phyloP scores from a whole-genome alignment of 441 rosid species.

The Adansonia madagascariensis region DNA sequence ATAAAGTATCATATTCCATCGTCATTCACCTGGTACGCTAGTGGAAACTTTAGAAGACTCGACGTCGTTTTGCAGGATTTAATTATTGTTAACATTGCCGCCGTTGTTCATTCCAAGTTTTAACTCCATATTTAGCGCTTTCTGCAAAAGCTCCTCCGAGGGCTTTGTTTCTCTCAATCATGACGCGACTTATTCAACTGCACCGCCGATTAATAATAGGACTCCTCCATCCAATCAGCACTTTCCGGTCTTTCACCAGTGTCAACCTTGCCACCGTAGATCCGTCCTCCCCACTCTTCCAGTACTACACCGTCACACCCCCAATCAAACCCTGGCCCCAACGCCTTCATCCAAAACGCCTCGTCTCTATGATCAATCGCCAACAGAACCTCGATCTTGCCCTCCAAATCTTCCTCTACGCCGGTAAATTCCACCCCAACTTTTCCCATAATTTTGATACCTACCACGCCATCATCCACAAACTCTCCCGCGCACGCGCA shows the following conservation, averaged over 20 bases:
- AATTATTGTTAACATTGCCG: background rate
- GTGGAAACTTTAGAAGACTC: background rate
- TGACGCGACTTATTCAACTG: constrained; percentile 1
- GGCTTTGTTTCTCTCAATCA: background rate
- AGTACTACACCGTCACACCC: constrained; percentile 59
- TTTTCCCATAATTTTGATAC: constrained; percentile 79
- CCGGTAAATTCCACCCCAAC: constrained; percentile 68
- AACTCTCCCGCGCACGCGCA: constrained; percentile 83
- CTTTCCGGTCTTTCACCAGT: constrained; percentile 34
- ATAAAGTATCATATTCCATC: no score
- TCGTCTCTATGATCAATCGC: constrained; percentile 67
- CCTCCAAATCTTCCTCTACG: constrained; percentile 78
- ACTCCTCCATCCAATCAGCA: constrained; percentile 24
- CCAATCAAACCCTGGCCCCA: constrained; percentile 91
- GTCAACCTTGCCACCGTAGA: constrained; percentile 26
- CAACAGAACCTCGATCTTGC: constrained; percentile 84
- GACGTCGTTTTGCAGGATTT: background rate
- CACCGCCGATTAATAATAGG: background rate
- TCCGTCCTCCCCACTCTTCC: constrained; percentile 28
- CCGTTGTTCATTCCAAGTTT: background rate
- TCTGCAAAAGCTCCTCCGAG: background rate
- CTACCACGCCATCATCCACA: constrained; percentile 68
- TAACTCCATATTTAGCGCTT: background rate
- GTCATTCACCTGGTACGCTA: no score
- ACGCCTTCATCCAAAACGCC: constrained; percentile 73